Percentiles rank a stretch among this genome's conserved stretches.
phyloP scores from a whole-genome alignment of 805 yeast genomes.

The Cyberlindnera euphorbiae region DNA sequence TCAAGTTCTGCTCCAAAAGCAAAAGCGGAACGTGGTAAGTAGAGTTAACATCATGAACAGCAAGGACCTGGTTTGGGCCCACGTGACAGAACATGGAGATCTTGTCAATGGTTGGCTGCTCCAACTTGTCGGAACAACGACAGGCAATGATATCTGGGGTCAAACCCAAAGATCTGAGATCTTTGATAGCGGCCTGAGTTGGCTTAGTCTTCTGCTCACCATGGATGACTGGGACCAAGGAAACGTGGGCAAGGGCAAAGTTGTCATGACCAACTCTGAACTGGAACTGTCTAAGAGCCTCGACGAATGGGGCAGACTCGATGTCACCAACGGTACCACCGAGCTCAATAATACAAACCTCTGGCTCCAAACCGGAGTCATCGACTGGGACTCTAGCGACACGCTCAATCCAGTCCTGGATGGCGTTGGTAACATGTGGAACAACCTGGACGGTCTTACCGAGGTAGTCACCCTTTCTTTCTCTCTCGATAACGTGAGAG shows the following conservation, averaged over 20 bases:
- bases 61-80: conserved; percentile 95
- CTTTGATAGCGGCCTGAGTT: conserved; percentile 98
- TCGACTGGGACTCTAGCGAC: conserved; percentile 93
- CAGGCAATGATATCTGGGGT: conserved; percentile 97
- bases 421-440: conserved; percentile 95
- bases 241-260: conserved; percentile 94
- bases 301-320: conserved; percentile 98
- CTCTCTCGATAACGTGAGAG: conserved; percentile 88
- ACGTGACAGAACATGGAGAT: conserved; percentile 99
- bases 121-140: conserved; percentile 84
- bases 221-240: conserved; percentile 94
- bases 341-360: conserved; percentile 92
- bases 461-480: conserved; percentile 93
- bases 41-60: conserved; percentile 93
- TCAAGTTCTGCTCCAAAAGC: conserved; percentile 80
- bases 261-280: conserved; percentile 92
- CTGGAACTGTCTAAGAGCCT: conserved; percentile 98
- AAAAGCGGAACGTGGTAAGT: conserved; percentile 96
- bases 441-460: conserved; percentile 99
- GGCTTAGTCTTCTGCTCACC: conserved; percentile 99
- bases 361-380: conserved; percentile 81
- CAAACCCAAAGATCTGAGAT: conserved; percentile 90
- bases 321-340: conserved; percentile 99
- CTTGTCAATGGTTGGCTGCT: conserved; percentile 82
- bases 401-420: conserved; percentile 97